These are phyloP conservation scores for Fagopyrum esculentum DNA, from an alignment of 148 eudicot genomes.

Conservation along the genomic window DNA sequence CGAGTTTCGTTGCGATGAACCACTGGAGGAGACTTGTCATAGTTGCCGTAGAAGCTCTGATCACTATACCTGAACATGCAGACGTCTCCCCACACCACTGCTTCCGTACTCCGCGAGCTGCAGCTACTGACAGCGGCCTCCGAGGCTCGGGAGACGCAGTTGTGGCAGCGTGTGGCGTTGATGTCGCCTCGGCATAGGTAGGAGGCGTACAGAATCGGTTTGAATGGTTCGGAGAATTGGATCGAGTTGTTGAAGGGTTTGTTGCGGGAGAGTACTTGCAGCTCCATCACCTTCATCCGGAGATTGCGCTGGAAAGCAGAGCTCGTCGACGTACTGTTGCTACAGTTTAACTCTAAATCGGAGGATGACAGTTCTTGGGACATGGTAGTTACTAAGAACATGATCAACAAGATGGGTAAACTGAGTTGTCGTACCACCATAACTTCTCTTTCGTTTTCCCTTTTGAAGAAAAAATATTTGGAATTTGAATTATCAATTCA, in stretches of 20 bases:
- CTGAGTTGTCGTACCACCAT: neutral
- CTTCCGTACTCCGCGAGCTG: neutral
- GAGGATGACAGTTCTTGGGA: neutral
- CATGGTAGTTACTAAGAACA: neutral
- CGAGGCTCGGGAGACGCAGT: conserved; percentile 1
- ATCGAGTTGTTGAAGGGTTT: neutral
- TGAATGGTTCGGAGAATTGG: neutral
- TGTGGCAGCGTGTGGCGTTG: neutral
- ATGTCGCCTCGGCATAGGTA: conserved; percentile 7
- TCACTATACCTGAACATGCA: neutral
- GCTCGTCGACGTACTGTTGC: neutral
- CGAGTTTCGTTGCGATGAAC: neutral
- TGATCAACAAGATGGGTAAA: neutral
- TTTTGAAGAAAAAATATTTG: neutral
- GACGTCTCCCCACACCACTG: neutral
- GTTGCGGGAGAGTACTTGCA: neutral
- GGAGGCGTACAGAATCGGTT: neutral
- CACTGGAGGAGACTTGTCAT: neutral
- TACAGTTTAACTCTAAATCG: neutral
- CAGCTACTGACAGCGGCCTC: neutral
- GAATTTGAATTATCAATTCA: too few relatives aligned
- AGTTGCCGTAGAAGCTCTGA: neutral
- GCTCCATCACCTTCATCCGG: neutral
- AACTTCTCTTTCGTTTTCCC: neutral
- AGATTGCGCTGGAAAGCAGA: neutral